Evolutionary conservation across 768 basidiomycete genomes (phyloP), one percentile per base, ranked within the genome.

Genomic region (Termitomyces heimii): DNA sequence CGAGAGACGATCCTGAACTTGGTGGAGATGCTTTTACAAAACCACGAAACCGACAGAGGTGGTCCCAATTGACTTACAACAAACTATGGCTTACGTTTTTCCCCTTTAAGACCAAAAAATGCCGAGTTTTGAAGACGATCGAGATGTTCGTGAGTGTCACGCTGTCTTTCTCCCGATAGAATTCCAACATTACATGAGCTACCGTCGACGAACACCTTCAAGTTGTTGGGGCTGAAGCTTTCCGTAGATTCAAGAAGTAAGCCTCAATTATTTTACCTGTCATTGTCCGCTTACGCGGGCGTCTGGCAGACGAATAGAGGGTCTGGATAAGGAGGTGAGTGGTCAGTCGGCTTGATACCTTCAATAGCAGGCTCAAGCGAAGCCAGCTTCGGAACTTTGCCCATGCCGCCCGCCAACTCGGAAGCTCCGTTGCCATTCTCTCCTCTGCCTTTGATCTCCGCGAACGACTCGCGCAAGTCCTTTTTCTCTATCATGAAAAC

Each of bases 381-480:
- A 54, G 29, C 34, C 52, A 89, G 85, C 77, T 91, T 16, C 80
- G 86, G 46, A 88, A 86, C 67, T 89, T 89, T 66, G 82, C 85
- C 37, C 88, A 89, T 62, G 86, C 88, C 13, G 81, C 86, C 22
- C 82, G 88, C 37, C 88, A 88, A 65, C 76, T 91, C 0, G 89
- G 89, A 26, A 86, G 85, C 55, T 89, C 87, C 5, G 85, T 89
- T 22, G 87, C 86, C 7, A 87, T 91, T 54, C 76, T 89, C 6
- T 87, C 88, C 14, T 88, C 87, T 13, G 81, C 86, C 0, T 88
- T 82, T 67, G 81, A 84, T 63, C 79, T 91, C 32, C 84, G 89
- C 2, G 82, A 84, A 59, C 80, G 87, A 7, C 75, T 90, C 20
- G 81, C 84, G 3, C 84, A 85, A 61, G 76, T 91, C 8, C 75